Conservation (phyloP, 164 flowering plant species). For the Macadamia tetraphylla region DNA sequence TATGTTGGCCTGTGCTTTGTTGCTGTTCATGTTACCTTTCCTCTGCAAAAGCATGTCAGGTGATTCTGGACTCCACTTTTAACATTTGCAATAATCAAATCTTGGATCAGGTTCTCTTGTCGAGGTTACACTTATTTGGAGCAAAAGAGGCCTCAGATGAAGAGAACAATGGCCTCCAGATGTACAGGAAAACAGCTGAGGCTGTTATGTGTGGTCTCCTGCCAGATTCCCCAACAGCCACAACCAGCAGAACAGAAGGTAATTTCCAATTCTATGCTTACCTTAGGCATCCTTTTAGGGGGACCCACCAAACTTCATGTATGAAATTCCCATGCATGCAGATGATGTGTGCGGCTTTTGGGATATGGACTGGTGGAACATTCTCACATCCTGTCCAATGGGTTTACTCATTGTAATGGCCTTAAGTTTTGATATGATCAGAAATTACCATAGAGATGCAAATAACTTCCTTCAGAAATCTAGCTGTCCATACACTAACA, state of each 20-base stretch:
- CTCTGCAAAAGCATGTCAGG: slow-evolving; percentile 3
- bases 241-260: slow-evolving; percentile 81
- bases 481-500: too few relatives aligned
- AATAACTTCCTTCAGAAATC: not conserved
- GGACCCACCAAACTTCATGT: not conserved
- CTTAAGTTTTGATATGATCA: not conserved
- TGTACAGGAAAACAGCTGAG: slow-evolving; percentile 75
- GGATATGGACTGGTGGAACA: not conserved
- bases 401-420: not conserved
- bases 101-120: slow-evolving; percentile 70
- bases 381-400: not conserved
- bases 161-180: slow-evolving; percentile 38
- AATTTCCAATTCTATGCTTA: slow-evolving; percentile 18
- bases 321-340: not conserved
- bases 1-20: not conserved
- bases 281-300: not conserved
- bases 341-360: not conserved
- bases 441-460: not conserved
- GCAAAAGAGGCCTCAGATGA: slow-evolving; percentile 33
- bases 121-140: slow-evolving; percentile 68
- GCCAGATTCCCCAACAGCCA: slow-evolving; percentile 88
- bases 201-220: slow-evolving; percentile 91
- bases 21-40: not conserved
- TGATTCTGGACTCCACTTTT: not conserved
- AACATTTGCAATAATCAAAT: slow-evolving; percentile 5